Evolutionary conservation across 106 monocot species (phyloP), one percentile per base, ranked within the genome.

Genomic region (Dendrobium officinale): DNA sequence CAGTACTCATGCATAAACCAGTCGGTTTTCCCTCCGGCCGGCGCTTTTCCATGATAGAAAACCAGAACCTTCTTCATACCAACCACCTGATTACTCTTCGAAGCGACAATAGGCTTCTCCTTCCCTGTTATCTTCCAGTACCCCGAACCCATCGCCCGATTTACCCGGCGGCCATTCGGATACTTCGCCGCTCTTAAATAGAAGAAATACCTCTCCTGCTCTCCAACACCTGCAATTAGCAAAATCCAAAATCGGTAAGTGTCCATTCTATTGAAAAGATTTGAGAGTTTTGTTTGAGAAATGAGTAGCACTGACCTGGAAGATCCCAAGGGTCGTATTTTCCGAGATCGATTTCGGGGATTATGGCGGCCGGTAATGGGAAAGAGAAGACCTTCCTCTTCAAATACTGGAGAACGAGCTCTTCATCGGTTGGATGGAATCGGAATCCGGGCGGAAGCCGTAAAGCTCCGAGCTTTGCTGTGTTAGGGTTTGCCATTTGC

Each of bases 1-100:
- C 88, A 87, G 54, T 94, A 97, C 82, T 97, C 96, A 45, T 97
- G 96, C 94, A 97, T 94, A 82, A 92, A 49, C 96, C 94, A 97
- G 67, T 92, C 90, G 13, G 96, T 97, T 22, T 83, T 84, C 16
- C 42, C 40, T 7, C 88, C 91, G 4, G 9, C 55, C 17, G 89
- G 86, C 4, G 89, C 86, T 79, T 85, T 88, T 20, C 96, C 90
- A 20, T 76, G 82, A 75, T 94, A 88, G 82, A 97, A 97, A 6
- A 94, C 92, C n/a, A 94, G 82, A 16, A 84, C 66, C 81, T 90
- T 92, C 90, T 97, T 97, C 86, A 88, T 82, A 29, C 96, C 96
- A 48, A 91, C 89, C 27, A 93, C 84, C 42, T 77, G 77, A 22
- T 80, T 56, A 37, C 85, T 51, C 72, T 79, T 78, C 31, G 84